Base-by-base conservation (phyloP, 371 early-diverging fungal genomes). In the Mortierella sp. region DNA sequence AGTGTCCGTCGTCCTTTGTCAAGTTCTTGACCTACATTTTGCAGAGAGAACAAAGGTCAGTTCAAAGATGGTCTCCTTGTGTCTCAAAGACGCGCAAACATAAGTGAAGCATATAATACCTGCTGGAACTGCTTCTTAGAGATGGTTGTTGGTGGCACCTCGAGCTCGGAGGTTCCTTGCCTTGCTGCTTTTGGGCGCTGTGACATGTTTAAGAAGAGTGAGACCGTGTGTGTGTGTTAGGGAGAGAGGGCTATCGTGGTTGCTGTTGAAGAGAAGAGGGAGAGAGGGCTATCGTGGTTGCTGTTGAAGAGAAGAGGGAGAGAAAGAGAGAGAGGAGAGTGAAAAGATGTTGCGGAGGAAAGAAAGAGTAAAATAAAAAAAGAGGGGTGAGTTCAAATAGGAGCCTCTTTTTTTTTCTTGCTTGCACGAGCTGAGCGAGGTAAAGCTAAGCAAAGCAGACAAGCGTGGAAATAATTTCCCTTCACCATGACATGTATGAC, bases 1-100 rank as follows among this genome's bases (percentile, higher is more conserved):
- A 86, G 78, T 86, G 87, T 19, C 87, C 87, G 60, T 86, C 87
- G 68, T 86, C 87, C 65, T 78, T 86, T 19, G 82, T 86, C 45
- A 86, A 73, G 63, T 86, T 86, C 80, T 72, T 82, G 76, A 86
- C 87, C 87, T 86, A 72, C 24, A 5, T 42, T 45, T 48, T 10
- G 45, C 11, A 21, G 31, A 45, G 63, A 70, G 48, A 55, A 28
- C 34, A 38, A 71, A 26, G 50, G 44, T 63, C 19, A 63, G 63
- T 26, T 10, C 4, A 57, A n/a, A n/a, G n/a, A n/a, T n/a, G n/a
- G n/a, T n/a, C n/a, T 26, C 7, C 16, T 5, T 58, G 2, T 26
- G 72, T 13, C 48, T 38, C 16, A 50, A 14, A 21, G 24, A 24
- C 1, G n/a, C n/a, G 9, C n/a, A 55, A 55, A 24, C 24, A 55